These are phyloP conservation scores for Monosporascus sp. DNA, from an alignment of 2,329 filamentous ascomycete species.

Conservation along the genomic window DNA sequence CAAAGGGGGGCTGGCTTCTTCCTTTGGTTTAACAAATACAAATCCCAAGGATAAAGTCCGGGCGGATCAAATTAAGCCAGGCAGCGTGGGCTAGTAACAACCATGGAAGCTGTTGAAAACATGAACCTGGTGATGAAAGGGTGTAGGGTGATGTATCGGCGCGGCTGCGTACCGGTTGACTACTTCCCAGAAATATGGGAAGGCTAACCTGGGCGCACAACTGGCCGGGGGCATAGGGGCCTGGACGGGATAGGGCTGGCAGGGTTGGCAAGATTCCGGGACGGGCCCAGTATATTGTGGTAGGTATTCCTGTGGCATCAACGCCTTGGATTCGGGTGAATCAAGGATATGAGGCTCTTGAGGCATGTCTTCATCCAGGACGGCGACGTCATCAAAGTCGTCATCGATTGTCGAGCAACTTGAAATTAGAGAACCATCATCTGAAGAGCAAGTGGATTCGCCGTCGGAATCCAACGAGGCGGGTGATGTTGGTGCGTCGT, in stretches of 20 bases:
- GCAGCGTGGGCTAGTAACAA: slow-evolving; percentile 35
- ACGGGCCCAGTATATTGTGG: slow-evolving; percentile 38
- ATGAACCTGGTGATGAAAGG: slow-evolving; percentile 48
- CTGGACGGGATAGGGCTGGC: slow-evolving; percentile 21
- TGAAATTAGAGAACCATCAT: slow-evolving; percentile 52
- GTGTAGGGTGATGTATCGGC: slow-evolving; percentile 42
- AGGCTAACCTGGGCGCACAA: slow-evolving; percentile 42
- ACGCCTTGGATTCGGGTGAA: slow-evolving; percentile 37
- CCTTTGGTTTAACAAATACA: neutral
- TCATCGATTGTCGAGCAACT: slow-evolving; percentile 48
- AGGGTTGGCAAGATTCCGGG: slow-evolving; percentile 31
- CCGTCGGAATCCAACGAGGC: slow-evolving; percentile 38
- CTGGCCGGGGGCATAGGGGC: slow-evolving; percentile 20
- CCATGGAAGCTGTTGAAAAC: slow-evolving; percentile 47
- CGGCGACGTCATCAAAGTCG: slow-evolving; percentile 34
- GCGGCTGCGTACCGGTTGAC: slow-evolving; percentile 45
- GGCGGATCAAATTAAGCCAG: neutral
- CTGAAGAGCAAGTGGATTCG: slow-evolving; percentile 41
- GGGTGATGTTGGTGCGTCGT: slow-evolving; percentile 42
- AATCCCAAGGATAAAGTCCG: neutral
- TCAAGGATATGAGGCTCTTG: slow-evolving; percentile 40
- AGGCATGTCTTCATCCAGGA: slow-evolving; percentile 37
- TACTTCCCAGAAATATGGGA: slow-evolving; percentile 45
- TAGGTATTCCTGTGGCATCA: slow-evolving; percentile 42
- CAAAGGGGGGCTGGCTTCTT: neutral